These are phyloP conservation scores for Postia placenta DNA, from an alignment of 768 basidiomycete species.

Conservation along the genomic window DNA sequence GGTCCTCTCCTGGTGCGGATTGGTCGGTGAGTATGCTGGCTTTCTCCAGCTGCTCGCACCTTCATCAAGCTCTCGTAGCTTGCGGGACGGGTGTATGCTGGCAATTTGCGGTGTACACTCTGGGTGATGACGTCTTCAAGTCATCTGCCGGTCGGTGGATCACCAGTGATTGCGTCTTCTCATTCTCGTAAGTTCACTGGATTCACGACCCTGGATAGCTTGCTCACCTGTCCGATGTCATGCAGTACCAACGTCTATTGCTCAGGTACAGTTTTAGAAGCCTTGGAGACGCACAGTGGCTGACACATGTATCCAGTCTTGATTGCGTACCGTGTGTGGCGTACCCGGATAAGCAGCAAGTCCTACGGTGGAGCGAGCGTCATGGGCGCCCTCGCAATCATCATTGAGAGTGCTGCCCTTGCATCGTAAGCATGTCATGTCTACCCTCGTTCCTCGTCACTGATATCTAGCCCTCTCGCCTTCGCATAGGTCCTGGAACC, in stretches of 20 bases:
- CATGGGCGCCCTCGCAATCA: conserved; percentile 3
- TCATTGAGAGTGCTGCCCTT: conserved; percentile 1
- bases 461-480: not conserved
- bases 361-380: not conserved
- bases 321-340: conserved; percentile 1
- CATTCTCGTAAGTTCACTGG: not conserved
- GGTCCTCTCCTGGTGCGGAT: not conserved
- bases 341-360: not conserved
- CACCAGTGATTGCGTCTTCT: conserved; percentile 3
- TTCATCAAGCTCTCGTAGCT: not conserved
- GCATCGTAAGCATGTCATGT: not conserved
- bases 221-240: too few relatives aligned
- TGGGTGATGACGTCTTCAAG: conserved; percentile 1
- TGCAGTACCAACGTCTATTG: conserved; percentile 2
- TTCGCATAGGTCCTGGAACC: conserved; percentile 1
- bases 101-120: conserved; percentile 1
- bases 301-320: not conserved
- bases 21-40: not conserved
- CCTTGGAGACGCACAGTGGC: not conserved
- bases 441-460: too few relatives aligned
- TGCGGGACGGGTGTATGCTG: conserved; percentile 1
- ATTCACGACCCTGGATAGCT: not conserved
- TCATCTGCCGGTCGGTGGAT: conserved; percentile 1
- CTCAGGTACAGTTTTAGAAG: not conserved
- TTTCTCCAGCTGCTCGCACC: not conserved